Conservation (phyloP, 352 stramenopile species). For the Globisporangium radiosum region DNA sequence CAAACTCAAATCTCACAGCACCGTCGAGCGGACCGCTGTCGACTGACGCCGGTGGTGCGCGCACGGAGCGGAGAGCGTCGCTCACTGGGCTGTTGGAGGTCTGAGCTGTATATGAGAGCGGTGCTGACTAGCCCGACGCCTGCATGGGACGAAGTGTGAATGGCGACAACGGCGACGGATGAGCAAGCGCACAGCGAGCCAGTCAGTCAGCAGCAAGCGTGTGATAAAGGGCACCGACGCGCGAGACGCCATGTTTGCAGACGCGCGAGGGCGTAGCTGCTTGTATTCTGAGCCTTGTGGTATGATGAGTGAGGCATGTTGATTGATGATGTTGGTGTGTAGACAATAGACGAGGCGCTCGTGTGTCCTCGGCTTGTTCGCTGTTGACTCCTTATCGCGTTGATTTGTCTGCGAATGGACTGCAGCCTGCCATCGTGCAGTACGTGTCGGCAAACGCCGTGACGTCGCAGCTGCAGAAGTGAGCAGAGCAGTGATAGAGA, state of each 20-base stretch:
- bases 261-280: too few species aligned
- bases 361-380: too few species aligned
- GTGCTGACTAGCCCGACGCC: too few species aligned
- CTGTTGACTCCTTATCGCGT: slow-evolving; percentile 32
- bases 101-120: neutral
- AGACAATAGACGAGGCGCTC: slow-evolving; percentile 13
- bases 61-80: slow-evolving; percentile 45
- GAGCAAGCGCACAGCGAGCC: too few species aligned
- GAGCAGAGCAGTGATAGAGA: neutral
- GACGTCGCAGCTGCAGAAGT: slow-evolving; percentile 57
- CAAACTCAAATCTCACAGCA: slow-evolving; percentile 26
- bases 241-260: too few species aligned
- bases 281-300: too few species aligned
- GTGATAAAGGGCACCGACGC: too few species aligned
- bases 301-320: too few species aligned
- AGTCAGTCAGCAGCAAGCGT: too few species aligned
- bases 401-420: slow-evolving; percentile 80
- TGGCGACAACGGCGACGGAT: too few species aligned
- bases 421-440: slow-evolving; percentile 81
- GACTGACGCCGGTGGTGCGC: slow-evolving; percentile 14
- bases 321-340: slow-evolving; percentile 4
- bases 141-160: too few species aligned
- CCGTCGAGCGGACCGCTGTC: slow-evolving; percentile 8
- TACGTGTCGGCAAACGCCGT: slow-evolving; percentile 82
- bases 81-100: slow-evolving; percentile 19